Evolutionary conservation across 495 filamentous ascomycete species (phyloP).

Genomic region (Neurospora sublineolata): DNA sequence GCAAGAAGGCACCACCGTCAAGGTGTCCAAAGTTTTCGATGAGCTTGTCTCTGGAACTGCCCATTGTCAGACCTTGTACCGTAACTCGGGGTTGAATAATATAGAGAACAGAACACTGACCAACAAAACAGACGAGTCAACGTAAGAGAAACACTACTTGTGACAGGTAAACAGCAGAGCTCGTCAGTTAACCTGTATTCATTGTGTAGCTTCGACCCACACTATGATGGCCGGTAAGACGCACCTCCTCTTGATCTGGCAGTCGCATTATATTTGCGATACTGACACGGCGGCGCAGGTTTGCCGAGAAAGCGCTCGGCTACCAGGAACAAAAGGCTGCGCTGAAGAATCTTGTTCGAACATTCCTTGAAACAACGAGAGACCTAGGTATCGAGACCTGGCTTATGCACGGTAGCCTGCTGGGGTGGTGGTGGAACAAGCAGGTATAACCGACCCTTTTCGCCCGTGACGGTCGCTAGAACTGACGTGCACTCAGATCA

Average conservation of each 20-base stretch:
- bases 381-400: constrained; percentile 27
- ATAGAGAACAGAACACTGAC: constrained; percentile 8
- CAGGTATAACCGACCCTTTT: constrained; percentile 4
- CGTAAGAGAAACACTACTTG: constrained; percentile 28
- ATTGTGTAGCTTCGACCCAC: constrained; percentile 42
- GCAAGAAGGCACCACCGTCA: not conserved
- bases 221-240: constrained; percentile 49
- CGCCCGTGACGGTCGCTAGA: not conserved
- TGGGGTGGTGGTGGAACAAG: constrained; percentile 25
- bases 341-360: constrained; percentile 46
- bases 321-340: constrained; percentile 35
- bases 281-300: constrained; percentile 24
- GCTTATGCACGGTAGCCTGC: constrained; percentile 18
- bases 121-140: constrained; percentile 37
- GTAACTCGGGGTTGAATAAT: not conserved
- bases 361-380: constrained; percentile 54
- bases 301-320: constrained; percentile 34
- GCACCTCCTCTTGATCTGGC: not conserved
- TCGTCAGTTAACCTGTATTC: constrained; percentile 1
- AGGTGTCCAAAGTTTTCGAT: not conserved
- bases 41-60: not conserved
- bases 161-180: not conserved
- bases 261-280: not conserved
- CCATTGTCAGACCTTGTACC: not conserved
- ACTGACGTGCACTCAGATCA: constrained; percentile 30